phyloP scores from a whole-genome alignment of 2,329 filamentous ascomycete genomes.

The Fusarium sp. region DNA sequence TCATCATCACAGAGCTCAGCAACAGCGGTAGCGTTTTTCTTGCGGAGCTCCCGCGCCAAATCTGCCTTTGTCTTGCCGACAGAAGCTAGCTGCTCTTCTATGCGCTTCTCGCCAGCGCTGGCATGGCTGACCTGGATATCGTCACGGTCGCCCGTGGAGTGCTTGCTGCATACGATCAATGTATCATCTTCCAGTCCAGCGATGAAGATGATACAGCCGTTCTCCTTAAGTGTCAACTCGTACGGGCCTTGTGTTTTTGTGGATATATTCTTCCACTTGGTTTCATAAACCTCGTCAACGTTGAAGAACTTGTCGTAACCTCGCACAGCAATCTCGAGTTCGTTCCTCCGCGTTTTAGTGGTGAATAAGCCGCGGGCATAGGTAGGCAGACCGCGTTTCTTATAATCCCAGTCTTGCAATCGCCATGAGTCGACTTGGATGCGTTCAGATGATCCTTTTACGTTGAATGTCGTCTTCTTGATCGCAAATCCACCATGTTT shows the following conservation, averaged over 20 bases:
- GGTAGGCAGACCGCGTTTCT: constrained; percentile 82
- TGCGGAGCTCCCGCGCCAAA: constrained; percentile 77
- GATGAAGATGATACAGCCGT: constrained; percentile 99
- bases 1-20: constrained; percentile 95
- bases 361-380: constrained; percentile 96
- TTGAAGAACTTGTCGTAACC: constrained; percentile 99
- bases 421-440: constrained; percentile 89
- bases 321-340: constrained; percentile 81
- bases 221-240: constrained; percentile 96
- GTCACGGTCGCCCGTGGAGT: constrained; percentile 84
- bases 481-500: constrained; percentile 71
- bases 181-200: constrained; percentile 89
- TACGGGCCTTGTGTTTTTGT: constrained; percentile 84
- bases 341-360: constrained; percentile 69
- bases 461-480: constrained; percentile 80
- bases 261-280: constrained; percentile 83
- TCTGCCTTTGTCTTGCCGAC: constrained; percentile 83
- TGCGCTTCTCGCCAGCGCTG: constrained; percentile 79
- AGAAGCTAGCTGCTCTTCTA: constrained; percentile 79
- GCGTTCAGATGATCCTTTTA: constrained; percentile 68
- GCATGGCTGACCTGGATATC: constrained; percentile 84
- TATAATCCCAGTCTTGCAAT: constrained; percentile 96
- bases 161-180: constrained; percentile 97
- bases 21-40: constrained; percentile 90
- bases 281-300: constrained; percentile 80